A percentile compares a stretch with the other conserved stretches of the same genome.
Evolutionary conservation across 75 land plant genomes (phyloP).

Genomic region (Cunninghamia lanceolata): DNA sequence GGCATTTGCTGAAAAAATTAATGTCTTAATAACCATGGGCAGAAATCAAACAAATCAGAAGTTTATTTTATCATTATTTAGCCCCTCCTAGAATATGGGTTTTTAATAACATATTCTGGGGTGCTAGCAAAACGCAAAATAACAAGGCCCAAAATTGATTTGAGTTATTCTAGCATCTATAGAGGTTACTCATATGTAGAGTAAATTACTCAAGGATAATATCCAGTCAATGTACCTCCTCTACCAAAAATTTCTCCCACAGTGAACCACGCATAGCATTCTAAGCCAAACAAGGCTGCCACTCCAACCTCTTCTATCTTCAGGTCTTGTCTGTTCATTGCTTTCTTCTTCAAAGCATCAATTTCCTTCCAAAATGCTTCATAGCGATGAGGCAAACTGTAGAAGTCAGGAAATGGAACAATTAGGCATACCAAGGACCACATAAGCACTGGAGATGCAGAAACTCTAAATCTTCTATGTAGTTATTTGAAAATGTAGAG

Average conservation of each 20-base stretch:
- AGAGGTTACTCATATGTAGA: neutral
- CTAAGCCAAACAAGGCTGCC: conserved; percentile 35
- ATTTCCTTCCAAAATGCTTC: conserved; percentile 46
- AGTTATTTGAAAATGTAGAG: neutral
- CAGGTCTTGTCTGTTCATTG: conserved; percentile 33
- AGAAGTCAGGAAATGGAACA: neutral
- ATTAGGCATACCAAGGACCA: neutral
- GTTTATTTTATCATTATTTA: neutral
- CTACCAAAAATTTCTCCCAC: conserved; percentile 48
- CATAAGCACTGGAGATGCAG: neutral
- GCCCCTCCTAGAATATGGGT: neutral
- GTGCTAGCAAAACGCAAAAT: neutral
- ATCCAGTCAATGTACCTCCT: conserved; percentile 6
- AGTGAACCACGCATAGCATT: conserved; percentile 52
- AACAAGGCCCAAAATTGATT: neutral
- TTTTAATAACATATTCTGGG: neutral
- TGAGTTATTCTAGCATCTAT: neutral
- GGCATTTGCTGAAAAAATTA: neutral
- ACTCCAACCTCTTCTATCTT: conserved; percentile 48
- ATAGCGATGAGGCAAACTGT: conserved; percentile 38
- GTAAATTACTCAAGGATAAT: neutral
- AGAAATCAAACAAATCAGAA: neutral
- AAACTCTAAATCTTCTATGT: neutral
- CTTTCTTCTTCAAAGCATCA: conserved; percentile 35
- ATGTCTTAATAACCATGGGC: neutral